Evolutionary conservation across 805 yeast genomes (phyloP).

Genomic region (Metschnikowia arizonensis): DNA sequence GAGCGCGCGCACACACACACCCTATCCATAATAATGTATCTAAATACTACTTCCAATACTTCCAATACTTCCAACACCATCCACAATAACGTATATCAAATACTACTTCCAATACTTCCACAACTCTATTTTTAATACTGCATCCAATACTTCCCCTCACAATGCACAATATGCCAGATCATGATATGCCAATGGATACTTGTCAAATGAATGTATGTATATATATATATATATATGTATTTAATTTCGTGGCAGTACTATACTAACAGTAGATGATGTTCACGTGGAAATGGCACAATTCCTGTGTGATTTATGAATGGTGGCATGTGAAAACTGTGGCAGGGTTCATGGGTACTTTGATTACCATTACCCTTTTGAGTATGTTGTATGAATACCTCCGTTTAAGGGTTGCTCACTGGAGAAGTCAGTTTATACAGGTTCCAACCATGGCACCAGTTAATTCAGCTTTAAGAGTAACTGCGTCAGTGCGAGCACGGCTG

Average conservation of each 20-base stretch:
- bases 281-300: conserved; percentile 71
- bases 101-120: too few relatives aligned
- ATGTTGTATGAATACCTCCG: conserved; percentile 61
- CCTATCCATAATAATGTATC: too few relatives aligned
- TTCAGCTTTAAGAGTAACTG: not conserved
- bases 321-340: conserved; percentile 64
- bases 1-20: too few relatives aligned
- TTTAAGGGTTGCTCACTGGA: conserved; percentile 28
- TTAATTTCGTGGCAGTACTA: not conserved
- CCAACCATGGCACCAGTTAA: not conserved
- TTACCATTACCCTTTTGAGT: conserved; percentile 45
- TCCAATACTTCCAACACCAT: too few relatives aligned
- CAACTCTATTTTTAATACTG: not conserved
- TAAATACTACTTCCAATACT: too few relatives aligned
- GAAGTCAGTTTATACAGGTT: conserved; percentile 8
- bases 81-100: too few relatives aligned
- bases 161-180: not conserved
- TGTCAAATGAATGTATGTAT: conserved; percentile 52
- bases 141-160: not conserved
- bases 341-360: conserved; percentile 51
- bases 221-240: too few relatives aligned
- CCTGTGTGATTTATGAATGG: conserved; percentile 72
- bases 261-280: conserved; percentile 53
- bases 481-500: conserved; percentile 23
- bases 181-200: conserved; percentile 25